Percentiles rank a stretch among this genome's conserved stretches.
These are phyloP conservation scores for Cadophora gregata DNA, from an alignment of 2,329 filamentous ascomycete genomes.

Conservation along the genomic window DNA sequence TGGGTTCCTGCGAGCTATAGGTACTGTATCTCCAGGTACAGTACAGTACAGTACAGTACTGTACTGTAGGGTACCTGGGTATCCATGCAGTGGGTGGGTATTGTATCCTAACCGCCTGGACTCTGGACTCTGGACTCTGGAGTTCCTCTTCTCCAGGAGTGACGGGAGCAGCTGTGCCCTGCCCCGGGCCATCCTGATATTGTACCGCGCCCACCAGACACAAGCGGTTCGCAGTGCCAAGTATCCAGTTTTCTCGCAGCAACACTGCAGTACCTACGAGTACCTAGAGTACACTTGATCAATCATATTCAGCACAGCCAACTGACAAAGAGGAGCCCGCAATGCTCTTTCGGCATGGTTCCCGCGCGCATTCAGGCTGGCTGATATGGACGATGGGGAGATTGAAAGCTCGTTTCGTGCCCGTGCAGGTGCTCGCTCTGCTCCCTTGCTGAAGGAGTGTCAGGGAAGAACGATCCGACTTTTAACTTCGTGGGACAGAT, in stretches of 20 bases:
- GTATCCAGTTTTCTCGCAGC: constrained; percentile 20
- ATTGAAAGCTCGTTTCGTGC: constrained; percentile 6
- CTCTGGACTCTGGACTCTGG: too few relatives aligned
- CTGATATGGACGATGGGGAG: not conserved
- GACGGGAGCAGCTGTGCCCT: not conserved
- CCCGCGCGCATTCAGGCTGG: constrained; percentile 1
- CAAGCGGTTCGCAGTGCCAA: constrained; percentile 17
- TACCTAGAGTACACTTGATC: too few relatives aligned
- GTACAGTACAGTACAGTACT: too few relatives aligned
- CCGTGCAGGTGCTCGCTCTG: not conserved
- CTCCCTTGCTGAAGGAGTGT: not conserved
- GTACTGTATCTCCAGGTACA: too few relatives aligned
- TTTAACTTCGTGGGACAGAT: constrained; percentile 6
- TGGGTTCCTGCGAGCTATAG: constrained; percentile 14
- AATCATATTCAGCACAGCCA: too few relatives aligned
- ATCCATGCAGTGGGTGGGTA: constrained; percentile 3
- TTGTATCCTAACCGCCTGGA: constrained; percentile 6
- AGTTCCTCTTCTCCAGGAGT: constrained; percentile 20
- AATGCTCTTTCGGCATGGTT: not conserved
- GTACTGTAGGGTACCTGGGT: too few relatives aligned
- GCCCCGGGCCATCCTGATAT: constrained; percentile 15
- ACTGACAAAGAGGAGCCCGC: constrained; percentile 8
- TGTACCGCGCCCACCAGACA: constrained; percentile 3
- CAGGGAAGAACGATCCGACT: not conserved
- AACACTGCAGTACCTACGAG: constrained; percentile 10